Evolutionary conservation across 768 basidiomycete species (phyloP), one percentile per base, ranked within the genome.

Genomic region (Boletales sp.): DNA sequence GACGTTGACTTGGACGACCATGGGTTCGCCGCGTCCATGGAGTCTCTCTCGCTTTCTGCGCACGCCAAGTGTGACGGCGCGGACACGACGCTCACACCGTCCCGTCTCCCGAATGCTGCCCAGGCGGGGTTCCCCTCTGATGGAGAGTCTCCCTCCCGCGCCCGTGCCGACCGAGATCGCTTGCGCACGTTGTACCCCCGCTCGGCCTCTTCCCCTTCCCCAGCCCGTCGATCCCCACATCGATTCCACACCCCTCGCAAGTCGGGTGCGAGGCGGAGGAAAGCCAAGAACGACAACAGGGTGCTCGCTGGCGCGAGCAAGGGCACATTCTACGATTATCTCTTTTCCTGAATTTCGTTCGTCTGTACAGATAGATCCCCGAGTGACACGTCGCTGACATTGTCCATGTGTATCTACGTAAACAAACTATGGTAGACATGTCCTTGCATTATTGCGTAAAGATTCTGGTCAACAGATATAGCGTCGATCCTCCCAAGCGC

Each of bases 401-500:
- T 21, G 21, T 21, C 21, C 21, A 21, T 21, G 21, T 4, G 21
- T 21, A 21, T 21, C 21, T 21, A 21, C 2, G 14, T 47, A 48
- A 35, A 49, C 30, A 15, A 44, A 17, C 9, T 35, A 28, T 44
- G 40, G 39, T 49, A 58, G 46, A 46, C 9, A 40, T 37, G n/a
- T 37, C 3, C 30, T 28, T 48, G 7, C 12, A 40, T 56, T 60
- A 80, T 30, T 80, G 78, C 3, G 80, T 81, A 57, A 80, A 79
- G 41, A 81, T 63, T 25, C 76, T 69, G 8, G 72, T 73, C 47
- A 79, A 56, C 30, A 79, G 66, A 61, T 80, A 86, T 34, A 80
- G 61, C 3, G 80, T 82, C 9, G 82, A 82, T 28, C 81, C 82
- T 13, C 75, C 51, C 49, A 87, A 77, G 15, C 84, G 75, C 77